A percentile compares a stretch with the other conserved stretches of the same genome.
Evolutionary conservation across 106 monocot species (phyloP).

Genomic region (Amphibolis antarctica): DNA sequence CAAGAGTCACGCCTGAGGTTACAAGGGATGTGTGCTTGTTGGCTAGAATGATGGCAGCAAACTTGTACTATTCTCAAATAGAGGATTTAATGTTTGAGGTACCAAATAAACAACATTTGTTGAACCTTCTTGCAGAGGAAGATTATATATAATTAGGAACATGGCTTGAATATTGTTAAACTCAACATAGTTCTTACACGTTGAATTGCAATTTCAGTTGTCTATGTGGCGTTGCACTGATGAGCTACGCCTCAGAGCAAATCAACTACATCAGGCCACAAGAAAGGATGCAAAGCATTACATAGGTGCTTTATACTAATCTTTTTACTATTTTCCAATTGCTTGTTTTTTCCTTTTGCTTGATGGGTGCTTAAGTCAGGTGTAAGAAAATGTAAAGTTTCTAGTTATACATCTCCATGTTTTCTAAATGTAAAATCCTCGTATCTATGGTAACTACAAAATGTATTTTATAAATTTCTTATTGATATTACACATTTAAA

Average conservation of each 20-base stretch:
- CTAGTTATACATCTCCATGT: no score
- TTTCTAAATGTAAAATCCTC: no score
- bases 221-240: constrained; percentile 96
- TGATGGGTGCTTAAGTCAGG: background rate
- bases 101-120: background rate
- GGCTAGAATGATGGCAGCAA: constrained; percentile 97
- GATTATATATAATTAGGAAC: no score
- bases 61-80: constrained; percentile 83
- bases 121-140: no score
- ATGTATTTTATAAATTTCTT: no score
- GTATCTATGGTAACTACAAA: no score
- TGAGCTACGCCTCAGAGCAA: constrained; percentile 58
- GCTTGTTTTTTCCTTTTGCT: background rate
- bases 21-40: constrained; percentile 98
- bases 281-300: constrained; percentile 85
- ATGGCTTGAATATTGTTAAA: no score
- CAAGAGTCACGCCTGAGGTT: constrained; percentile 95
- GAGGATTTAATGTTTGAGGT: constrained; percentile 99
- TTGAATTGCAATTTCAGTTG: constrained; percentile 22
- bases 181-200: background rate
- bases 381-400: no score
- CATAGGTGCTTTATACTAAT: constrained; percentile 44
- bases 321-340: background rate
- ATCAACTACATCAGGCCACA: constrained; percentile 51
- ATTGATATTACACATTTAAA: no score